phyloP scores from a whole-genome alignment of 257 asterid genomes.

The Rhazya stricta region DNA sequence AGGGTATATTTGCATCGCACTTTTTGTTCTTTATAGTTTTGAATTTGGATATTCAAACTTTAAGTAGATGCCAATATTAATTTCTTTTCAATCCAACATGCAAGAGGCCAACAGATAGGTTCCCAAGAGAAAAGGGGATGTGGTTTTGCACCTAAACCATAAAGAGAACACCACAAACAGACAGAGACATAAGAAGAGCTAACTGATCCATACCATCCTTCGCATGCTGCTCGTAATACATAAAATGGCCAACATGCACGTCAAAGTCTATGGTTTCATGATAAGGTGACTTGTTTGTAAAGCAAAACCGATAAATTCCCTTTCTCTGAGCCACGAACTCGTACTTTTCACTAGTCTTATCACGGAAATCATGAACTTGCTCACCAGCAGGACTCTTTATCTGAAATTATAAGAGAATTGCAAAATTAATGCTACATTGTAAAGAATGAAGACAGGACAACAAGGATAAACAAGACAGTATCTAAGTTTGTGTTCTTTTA shows the following conservation, averaged over 20 bases:
- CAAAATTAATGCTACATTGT: background rate
- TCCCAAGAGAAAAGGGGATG: background rate
- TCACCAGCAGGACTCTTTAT: slow-evolving; percentile 86
- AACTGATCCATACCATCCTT: slow-evolving; percentile 55
- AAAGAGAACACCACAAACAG: background rate
- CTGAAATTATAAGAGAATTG: slow-evolving; percentile 31
- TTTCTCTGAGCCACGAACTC: slow-evolving; percentile 68
- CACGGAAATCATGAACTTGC: slow-evolving; percentile 71
- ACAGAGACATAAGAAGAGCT: background rate
- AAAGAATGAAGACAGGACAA: background rate
- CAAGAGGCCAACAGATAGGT: background rate
- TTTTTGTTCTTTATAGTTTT: background rate
- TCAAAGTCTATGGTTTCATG: slow-evolving; percentile 90
- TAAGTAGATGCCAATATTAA: background rate
- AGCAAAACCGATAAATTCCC: slow-evolving; percentile 82
- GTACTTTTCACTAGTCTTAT: slow-evolving; percentile 64
- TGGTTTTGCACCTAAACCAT: background rate
- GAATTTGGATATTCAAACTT: background rate
- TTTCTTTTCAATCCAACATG: background rate
- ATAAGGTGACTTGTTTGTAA: slow-evolving; percentile 84
- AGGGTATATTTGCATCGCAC: background rate
- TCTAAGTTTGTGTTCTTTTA: background rate
- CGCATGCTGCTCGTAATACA: slow-evolving; percentile 79
- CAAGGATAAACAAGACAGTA: background rate
- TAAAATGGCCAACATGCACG: slow-evolving; percentile 71